A percentile compares a stretch with the other conserved stretches of the same genome.
Evolutionary conservation across 2,329 filamentous ascomycete species (phyloP).

Genomic region (Monosporascus ibericus): DNA sequence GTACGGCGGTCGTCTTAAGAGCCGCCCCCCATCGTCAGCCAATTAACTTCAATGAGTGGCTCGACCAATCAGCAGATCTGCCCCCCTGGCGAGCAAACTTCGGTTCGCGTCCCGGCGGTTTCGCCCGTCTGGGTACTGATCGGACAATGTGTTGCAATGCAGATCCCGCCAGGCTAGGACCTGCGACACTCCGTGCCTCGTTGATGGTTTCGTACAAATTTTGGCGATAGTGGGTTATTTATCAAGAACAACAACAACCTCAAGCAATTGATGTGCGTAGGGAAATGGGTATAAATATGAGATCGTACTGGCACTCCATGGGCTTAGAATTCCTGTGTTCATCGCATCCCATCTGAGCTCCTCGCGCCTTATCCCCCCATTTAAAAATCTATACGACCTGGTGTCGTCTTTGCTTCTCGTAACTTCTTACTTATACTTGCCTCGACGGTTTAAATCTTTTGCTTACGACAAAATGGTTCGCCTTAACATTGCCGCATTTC

Average conservation of each 20-base stretch:
- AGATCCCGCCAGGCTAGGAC: not conserved
- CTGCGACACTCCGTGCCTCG: not conserved
- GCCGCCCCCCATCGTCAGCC: too few relatives aligned
- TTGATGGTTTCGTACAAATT: not conserved
- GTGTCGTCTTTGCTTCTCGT: constrained; percentile 11
- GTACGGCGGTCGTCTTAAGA: too few relatives aligned
- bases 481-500: constrained; percentile 20
- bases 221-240: not conserved
- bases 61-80: not conserved
- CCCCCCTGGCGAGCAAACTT: not conserved
- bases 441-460: constrained; percentile 4
- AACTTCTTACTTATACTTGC: constrained; percentile 4
- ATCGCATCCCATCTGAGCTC: not conserved
- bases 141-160: not conserved
- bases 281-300: not conserved
- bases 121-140: not conserved
- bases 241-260: not conserved
- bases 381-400: constrained; percentile 6
- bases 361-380: not conserved
- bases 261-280: not conserved
- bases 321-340: not conserved
- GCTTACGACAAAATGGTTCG: constrained; percentile 28
- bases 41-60: not conserved
- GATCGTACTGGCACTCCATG: not conserved
- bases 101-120: not conserved